Percentiles rank a stretch among this genome's conserved stretches.
Conservation (phyloP, 2,329 filamentous ascomycete species). For the Torrubiellomyces zombiae region DNA sequence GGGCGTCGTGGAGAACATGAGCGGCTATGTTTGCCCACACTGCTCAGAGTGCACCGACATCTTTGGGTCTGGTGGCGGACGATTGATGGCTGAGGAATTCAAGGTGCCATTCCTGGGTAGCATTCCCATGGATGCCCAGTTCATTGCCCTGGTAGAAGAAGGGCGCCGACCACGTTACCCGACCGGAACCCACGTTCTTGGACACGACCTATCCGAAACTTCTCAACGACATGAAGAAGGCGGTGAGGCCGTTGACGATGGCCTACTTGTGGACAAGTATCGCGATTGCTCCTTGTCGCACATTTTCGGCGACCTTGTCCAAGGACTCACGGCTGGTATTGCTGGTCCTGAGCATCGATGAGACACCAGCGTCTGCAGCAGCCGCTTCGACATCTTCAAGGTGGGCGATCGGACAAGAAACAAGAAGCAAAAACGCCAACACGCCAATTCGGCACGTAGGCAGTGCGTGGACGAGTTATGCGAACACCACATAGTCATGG, state of each 20-base stretch:
- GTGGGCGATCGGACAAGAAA: no score
- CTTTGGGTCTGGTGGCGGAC: constrained; percentile 79
- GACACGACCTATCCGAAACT: constrained; percentile 28
- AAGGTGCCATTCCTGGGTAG: constrained; percentile 68
- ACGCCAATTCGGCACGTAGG: no score
- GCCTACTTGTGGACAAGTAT: constrained; percentile 53
- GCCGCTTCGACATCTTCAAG: no score
- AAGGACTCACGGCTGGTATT: no score
- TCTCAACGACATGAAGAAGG: constrained; percentile 9
- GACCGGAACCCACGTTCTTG: constrained; percentile 45
- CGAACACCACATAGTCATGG: no score
- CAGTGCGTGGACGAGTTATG: no score
- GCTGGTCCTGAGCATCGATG: no score
- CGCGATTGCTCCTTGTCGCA: constrained; percentile 51
- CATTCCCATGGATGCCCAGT: constrained; percentile 85
- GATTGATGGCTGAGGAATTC: constrained; percentile 79
- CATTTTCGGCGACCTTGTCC: constrained; percentile 53
- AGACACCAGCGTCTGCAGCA: no score
- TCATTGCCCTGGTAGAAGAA: constrained; percentile 74
- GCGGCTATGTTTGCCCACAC: constrained; percentile 68
- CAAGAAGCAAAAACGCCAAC: no score
- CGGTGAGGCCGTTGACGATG: constrained; percentile 9
- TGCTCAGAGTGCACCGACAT: constrained; percentile 81
- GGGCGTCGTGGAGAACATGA: constrained; percentile 96
- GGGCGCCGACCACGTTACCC: constrained; percentile 49